phyloP scores from a whole-genome alignment of 208 protist genomes.

The Trypanosoma scelopori region DNA sequence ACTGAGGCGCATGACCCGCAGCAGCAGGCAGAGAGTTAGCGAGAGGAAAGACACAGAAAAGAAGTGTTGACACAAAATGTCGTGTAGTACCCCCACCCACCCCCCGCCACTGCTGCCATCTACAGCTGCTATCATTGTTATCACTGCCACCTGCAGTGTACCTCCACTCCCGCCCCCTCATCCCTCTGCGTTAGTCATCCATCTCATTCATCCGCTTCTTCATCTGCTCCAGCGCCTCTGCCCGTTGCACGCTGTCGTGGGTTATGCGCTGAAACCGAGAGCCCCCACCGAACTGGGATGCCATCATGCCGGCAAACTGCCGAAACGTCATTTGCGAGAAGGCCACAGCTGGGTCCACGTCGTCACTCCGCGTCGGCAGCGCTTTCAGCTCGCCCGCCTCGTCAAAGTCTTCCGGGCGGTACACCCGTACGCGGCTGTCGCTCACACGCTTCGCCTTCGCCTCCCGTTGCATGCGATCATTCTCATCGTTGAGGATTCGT shows the following conservation, averaged over 20 bases:
- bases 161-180: neutral
- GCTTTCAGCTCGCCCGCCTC: slow-evolving; percentile 30
- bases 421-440: slow-evolving; percentile 57
- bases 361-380: neutral
- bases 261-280: slow-evolving; percentile 81
- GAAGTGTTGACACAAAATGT: too few relatives aligned
- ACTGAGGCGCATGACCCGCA: neutral
- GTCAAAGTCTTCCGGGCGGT: slow-evolving; percentile 56
- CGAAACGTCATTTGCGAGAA: slow-evolving; percentile 62
- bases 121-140: neutral
- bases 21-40: too few relatives aligned
- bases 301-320: slow-evolving; percentile 63
- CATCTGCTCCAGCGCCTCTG: slow-evolving; percentile 42
- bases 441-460: slow-evolving; percentile 26
- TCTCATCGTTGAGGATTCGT: slow-evolving; percentile 81
- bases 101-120: too few relatives aligned
- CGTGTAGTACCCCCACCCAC: too few relatives aligned
- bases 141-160: neutral
- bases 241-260: slow-evolving; percentile 50
- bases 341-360: slow-evolving; percentile 12
- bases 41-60: too few relatives aligned
- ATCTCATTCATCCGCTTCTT: slow-evolving; percentile 31
- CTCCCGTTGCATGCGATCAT: slow-evolving; percentile 29
- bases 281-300: slow-evolving; percentile 75
- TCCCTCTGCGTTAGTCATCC: slow-evolving; percentile 3